A percentile compares a stretch with the other conserved stretches of the same genome.
These are phyloP conservation scores for Fragaria nilgerrensis DNA, from an alignment of 306 rosid species.

Conservation along the genomic window DNA sequence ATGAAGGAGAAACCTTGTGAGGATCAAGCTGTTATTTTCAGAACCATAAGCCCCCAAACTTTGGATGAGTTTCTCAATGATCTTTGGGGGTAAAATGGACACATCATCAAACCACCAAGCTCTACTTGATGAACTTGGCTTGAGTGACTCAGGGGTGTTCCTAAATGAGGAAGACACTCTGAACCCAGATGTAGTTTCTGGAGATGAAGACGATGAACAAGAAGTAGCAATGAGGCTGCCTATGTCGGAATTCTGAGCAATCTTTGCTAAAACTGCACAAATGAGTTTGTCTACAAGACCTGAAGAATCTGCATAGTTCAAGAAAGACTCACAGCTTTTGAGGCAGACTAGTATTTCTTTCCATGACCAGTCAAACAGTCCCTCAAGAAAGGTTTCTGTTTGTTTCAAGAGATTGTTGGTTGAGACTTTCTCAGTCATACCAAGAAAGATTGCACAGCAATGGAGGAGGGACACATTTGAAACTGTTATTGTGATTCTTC, in stretches of 20 bases:
- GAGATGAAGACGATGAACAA: conserved; percentile 54
- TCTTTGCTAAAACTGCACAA: conserved; percentile 46
- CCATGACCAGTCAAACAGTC: conserved; percentile 59
- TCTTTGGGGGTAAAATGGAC: conserved; percentile 51
- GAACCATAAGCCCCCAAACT: conserved; percentile 43
- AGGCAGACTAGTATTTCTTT: conserved; percentile 49
- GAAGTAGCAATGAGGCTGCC: conserved; percentile 28
- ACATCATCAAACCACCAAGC: conserved; percentile 83
- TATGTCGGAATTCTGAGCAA: conserved; percentile 48
- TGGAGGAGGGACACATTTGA: conserved; percentile 60
- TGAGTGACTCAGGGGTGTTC: conserved; percentile 44
- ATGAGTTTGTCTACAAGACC: conserved; percentile 62
- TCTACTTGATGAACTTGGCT: conserved; percentile 38
- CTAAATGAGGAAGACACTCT: conserved; percentile 43
- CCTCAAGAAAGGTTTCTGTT: conserved; percentile 49
- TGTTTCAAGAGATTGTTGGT: conserved; percentile 54
- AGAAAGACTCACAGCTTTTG: conserved; percentile 39
- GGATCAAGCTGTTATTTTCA: conserved; percentile 45
- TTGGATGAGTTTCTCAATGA: conserved; percentile 52
- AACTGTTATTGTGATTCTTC: conserved; percentile 39
- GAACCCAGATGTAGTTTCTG: conserved; percentile 35
- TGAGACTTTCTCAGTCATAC: conserved; percentile 52
- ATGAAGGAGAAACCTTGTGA: conserved; percentile 69
- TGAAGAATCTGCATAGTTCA: conserved; percentile 39
- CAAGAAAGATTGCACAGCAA: conserved; percentile 57